Percentiles rank a stretch among this genome's conserved stretches.
Conservation (phyloP, 129 eudicot species). For the Flaveria robusta region DNA sequence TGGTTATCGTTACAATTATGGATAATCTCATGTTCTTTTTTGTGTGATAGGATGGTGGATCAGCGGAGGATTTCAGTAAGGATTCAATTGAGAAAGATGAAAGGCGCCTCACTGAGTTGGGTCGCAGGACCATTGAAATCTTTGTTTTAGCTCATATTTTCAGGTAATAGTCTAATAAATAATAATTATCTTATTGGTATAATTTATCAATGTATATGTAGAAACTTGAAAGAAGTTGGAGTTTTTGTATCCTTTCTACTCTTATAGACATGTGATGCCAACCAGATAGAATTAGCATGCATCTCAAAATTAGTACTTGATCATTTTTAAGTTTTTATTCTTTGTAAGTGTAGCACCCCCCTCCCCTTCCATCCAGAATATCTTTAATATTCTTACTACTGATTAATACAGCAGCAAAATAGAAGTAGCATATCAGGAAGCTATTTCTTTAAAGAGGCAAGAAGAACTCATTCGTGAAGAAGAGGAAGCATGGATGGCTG, state of each 20-base stretch:
- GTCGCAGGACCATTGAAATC: slow-evolving; percentile 91
- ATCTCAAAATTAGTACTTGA: not conserved
- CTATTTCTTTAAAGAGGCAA: slow-evolving; percentile 92
- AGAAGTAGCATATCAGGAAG: slow-evolving; percentile 95
- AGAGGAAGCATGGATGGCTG: slow-evolving; percentile 93
- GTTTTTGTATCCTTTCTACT: not conserved
- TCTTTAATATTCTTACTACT: slow-evolving; percentile 5
- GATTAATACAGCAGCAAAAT: slow-evolving; percentile 69
- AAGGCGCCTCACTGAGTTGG: slow-evolving; percentile 93
- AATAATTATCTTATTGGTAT: not conserved
- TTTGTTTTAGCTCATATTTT: slow-evolving; percentile 81
- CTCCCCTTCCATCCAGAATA: too few relatives aligned
- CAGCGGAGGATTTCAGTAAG: slow-evolving; percentile 90
- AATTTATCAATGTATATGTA: not conserved
- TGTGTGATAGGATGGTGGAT: slow-evolving; percentile 67
- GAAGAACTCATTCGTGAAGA: slow-evolving; percentile 99
- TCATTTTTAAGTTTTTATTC: not conserved
- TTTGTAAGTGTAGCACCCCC: not conserved
- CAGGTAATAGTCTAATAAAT: slow-evolving; percentile 48
- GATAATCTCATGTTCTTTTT: slow-evolving; percentile 18
- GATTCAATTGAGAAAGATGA: slow-evolving; percentile 90
- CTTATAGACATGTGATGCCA: not conserved
- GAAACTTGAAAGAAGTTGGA: not conserved
- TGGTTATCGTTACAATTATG: too few relatives aligned
- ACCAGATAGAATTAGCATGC: not conserved